phyloP scores from a whole-genome alignment of 257 asterid species.

The Perilla frutescens region DNA sequence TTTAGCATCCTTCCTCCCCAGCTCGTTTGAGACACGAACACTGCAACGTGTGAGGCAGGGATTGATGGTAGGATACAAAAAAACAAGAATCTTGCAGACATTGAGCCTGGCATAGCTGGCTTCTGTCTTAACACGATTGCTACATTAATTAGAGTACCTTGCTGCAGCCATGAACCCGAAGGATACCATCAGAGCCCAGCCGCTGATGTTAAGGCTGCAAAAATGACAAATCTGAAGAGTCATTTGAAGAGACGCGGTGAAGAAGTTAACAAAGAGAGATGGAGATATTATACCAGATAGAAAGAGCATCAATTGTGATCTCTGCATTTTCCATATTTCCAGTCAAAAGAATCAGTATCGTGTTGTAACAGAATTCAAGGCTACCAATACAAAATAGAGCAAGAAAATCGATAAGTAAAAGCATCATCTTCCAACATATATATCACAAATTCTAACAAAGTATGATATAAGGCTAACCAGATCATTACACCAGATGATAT shows the following conservation, averaged over 20 bases:
- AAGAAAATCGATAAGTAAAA: too few species aligned
- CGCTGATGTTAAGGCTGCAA: constrained; percentile 67
- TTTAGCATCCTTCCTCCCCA: constrained; percentile 57
- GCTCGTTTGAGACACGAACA: constrained; percentile 75
- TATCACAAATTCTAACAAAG: neutral
- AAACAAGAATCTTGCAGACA: neutral
- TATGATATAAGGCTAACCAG: constrained; percentile 50
- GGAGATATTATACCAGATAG: constrained; percentile 58
- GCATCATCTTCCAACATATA: too few species aligned
- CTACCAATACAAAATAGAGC: constrained; percentile 35
- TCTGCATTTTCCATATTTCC: constrained; percentile 67
- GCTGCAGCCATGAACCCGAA: constrained; percentile 70
- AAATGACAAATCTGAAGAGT: neutral
- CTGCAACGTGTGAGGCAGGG: constrained; percentile 27
- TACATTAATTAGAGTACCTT: constrained; percentile 44
- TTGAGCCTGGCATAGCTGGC: neutral
- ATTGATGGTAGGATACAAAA: too few species aligned
- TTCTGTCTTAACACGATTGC: neutral
- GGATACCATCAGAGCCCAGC: constrained; percentile 76
- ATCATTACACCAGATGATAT: constrained; percentile 75
- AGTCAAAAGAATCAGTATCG: constrained; percentile 59
- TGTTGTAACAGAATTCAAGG: constrained; percentile 70
- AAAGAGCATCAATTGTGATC: constrained; percentile 69
- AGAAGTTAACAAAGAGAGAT: neutral
- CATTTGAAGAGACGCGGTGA: neutral